A percentile compares a stretch with the other conserved stretches of the same genome.
Conservation (phyloP, 2,329 filamentous ascomycete genomes). For the Cordyceps farinosa region DNA sequence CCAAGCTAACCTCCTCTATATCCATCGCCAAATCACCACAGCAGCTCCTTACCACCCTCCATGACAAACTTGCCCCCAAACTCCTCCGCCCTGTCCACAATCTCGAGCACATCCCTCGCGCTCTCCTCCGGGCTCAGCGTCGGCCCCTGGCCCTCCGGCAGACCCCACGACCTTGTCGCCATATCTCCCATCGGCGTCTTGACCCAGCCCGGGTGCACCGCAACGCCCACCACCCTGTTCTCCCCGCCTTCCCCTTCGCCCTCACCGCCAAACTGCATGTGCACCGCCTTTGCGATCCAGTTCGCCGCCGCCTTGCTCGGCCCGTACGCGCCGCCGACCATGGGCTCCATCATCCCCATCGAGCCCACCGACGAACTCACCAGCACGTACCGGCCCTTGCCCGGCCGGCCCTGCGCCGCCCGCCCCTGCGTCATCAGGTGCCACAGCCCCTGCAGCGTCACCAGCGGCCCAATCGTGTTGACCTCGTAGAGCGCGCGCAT, state of each 20-base stretch:
- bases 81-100: constrained; percentile 36
- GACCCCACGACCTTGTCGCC: constrained; percentile 32
- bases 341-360: constrained; percentile 30
- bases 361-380: constrained; percentile 36
- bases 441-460: constrained; percentile 34
- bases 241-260: background rate
- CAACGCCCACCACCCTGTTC: constrained; percentile 26
- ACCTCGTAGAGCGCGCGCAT: constrained; percentile 39
- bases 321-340: constrained; percentile 34
- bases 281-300: constrained; percentile 31
- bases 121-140: constrained; percentile 30
- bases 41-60: constrained; percentile 29
- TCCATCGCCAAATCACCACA: constrained; percentile 21
- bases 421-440: constrained; percentile 30
- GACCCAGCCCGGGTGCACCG: constrained; percentile 40
- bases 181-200: constrained; percentile 30
- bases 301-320: constrained; percentile 35
- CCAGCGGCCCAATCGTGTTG: constrained; percentile 41
- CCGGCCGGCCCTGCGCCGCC: background rate
- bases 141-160: constrained; percentile 23
- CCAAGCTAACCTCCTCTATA: background rate
- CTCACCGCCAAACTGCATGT: constrained; percentile 26
- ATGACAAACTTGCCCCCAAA: constrained; percentile 33
- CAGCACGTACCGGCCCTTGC: constrained; percentile 33
- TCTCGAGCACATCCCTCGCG: constrained; percentile 29